Percentiles rank a stretch among this genome's conserved stretches.
These are phyloP conservation scores for Trichoderma sp. DNA, from an alignment of 2,329 filamentous ascomycete species.

Conservation along the genomic window DNA sequence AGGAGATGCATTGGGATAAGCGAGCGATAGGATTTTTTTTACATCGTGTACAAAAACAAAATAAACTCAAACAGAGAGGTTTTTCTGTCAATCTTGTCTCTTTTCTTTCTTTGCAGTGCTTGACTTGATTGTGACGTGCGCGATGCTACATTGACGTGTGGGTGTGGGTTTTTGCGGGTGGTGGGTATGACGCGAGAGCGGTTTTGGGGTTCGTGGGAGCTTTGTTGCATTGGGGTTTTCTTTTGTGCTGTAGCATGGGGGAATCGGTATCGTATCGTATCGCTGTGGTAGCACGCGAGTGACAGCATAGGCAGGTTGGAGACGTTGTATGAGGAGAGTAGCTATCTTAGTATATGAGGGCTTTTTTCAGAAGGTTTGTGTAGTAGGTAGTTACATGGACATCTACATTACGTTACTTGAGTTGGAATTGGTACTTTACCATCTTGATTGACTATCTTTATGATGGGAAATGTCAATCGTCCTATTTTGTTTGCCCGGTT, in stretches of 20 bases:
- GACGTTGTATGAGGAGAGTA: neutral
- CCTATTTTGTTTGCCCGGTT: neutral
- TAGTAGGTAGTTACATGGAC: no score
- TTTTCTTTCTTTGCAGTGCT: neutral
- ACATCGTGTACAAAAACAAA: neutral
- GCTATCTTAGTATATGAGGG: no score
- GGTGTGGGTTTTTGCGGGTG: neutral
- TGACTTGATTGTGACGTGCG: neutral
- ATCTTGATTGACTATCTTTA: neutral
- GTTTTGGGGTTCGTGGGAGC: neutral
- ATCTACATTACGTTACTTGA: neutral
- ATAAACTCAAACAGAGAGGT: neutral
- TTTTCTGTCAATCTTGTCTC: neutral
- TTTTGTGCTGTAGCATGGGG: neutral
- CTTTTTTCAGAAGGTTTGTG: no score
- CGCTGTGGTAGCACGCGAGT: neutral
- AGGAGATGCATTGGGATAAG: slow-evolving; percentile 13
- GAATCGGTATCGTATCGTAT: neutral
- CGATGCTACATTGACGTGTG: neutral
- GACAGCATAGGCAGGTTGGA: neutral
- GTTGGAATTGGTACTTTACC: neutral
- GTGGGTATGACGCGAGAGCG: neutral
- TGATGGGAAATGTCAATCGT: neutral
- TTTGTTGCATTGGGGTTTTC: neutral
- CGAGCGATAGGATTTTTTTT: slow-evolving; percentile 2